These are phyloP conservation scores for Helianthus tuberosus DNA, from an alignment of 129 eudicot genomes.

Conservation along the genomic window DNA sequence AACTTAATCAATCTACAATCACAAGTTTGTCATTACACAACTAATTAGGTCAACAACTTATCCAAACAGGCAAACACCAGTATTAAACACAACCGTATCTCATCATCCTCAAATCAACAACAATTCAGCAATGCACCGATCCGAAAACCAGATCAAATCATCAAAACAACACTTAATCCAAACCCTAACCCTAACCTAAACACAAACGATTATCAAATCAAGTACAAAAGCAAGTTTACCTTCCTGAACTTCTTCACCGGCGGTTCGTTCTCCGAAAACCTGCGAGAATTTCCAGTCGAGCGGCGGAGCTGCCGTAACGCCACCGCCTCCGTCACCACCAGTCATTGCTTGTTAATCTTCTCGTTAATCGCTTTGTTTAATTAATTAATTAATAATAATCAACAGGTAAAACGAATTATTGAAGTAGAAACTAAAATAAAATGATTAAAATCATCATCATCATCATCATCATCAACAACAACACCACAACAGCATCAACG, in stretches of 20 bases:
- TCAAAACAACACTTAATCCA: constrained; percentile 11
- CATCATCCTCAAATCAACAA: constrained; percentile 15
- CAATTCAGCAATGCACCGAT: constrained; percentile 36
- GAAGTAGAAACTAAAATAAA: constrained; percentile 24
- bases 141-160: constrained; percentile 36
- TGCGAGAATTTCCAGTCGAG: constrained; percentile 91
- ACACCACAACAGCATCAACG: constrained; percentile 22
- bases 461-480: background rate
- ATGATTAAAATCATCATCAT: background rate
- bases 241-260: constrained; percentile 82
- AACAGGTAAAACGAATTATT: constrained; percentile 15
- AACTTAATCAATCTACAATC: constrained; percentile 32
- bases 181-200: constrained; percentile 34
- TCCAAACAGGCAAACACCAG: constrained; percentile 12
- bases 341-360: constrained; percentile 43
- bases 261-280: constrained; percentile 81
- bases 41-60: constrained; percentile 15
- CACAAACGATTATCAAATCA: background rate
- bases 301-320: constrained; percentile 56
- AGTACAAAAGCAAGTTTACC: constrained; percentile 33
- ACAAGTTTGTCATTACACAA: constrained; percentile 20
- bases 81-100: constrained; percentile 18
- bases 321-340: constrained; percentile 68
- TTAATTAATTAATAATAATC: background rate
- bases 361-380: background rate